Evolutionary conservation across 768 basidiomycete genomes (phyloP), one percentile per base, ranked within the genome.

Genomic region (Boletellus ananas): DNA sequence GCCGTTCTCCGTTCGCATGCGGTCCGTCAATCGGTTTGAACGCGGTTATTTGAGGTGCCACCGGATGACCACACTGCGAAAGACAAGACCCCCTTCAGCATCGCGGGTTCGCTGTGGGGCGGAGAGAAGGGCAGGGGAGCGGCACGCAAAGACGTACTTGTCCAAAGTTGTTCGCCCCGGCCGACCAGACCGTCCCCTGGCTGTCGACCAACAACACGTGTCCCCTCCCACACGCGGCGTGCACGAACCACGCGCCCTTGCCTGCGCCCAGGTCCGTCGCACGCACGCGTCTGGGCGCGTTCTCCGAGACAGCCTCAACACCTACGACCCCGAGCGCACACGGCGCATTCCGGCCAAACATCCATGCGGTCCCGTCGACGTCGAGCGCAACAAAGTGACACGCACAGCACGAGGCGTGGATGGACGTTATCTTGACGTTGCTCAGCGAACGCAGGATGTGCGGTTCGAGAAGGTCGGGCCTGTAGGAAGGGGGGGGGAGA

Each of bases 401-500:
- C 7, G 81, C 81, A 10, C 73, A 78, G 58, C 87, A 89, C 2
- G 87, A 86, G 10, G 88, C 78, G 66, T 94, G 84, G 45, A 94
- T 69, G 8, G 86, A 87, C 18, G 74, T 69, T 10, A 78, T 75
- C 63, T 84, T 81, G 70, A 94, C 76, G 65, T 94, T 94, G 64
- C 81, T 77, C 29, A 97, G 74, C 1, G 92, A 90, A 50, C 95
- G 88, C 16, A 97, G 78, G 60, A 95, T 90, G 69, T 94, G 81
- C 0, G 94, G 93, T 67, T 89, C 83, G 46, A 85, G 77, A 4
- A 97, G 79, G 75, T 97, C 94, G 4, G 91, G 85, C 77, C 81
- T 66, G 77, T 79, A 60, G 42, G 37, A 41, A 35, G 20, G 18
- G 16, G 9, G n/a, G 48, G 55, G 29, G 54, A 41, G 38, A 49